These are phyloP conservation scores for Cardiospermum halicacabum DNA, from an alignment of 345 rosid genomes.

Conservation along the genomic window DNA sequence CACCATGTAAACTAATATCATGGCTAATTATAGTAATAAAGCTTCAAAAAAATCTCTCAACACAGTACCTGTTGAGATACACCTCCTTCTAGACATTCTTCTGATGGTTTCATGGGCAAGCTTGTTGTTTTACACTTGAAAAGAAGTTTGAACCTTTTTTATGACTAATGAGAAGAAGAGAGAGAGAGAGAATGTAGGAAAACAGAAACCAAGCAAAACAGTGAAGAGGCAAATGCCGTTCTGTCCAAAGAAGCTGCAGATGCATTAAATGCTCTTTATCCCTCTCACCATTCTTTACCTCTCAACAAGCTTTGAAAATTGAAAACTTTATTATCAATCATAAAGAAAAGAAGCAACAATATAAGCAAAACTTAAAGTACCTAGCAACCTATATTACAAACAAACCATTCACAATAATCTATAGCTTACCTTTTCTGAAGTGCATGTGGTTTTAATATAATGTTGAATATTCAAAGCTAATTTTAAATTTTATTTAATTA, in stretches of 20 bases:
- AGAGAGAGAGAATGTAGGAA: conserved; percentile 30
- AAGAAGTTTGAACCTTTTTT: conserved; percentile 25
- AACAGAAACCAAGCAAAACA: conserved; percentile 24
- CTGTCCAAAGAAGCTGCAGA: conserved; percentile 28
- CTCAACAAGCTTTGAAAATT: neutral
- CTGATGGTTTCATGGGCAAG: conserved; percentile 46
- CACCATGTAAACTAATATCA: neutral
- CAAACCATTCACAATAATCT: too few species aligned
- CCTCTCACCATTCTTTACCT: neutral
- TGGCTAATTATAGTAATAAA: neutral
- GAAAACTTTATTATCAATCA: neutral
- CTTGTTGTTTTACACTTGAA: too few species aligned
- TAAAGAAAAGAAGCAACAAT: neutral
- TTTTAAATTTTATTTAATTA: neutral
- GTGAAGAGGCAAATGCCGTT: conserved; percentile 23
- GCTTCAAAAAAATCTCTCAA: conserved; percentile 2
- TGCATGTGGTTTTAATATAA: too few species aligned
- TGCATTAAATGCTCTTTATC: conserved; percentile 35
- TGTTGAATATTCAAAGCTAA: neutral
- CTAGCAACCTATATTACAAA: too few species aligned
- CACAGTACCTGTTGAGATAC: conserved; percentile 45
- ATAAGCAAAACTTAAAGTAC: neutral
- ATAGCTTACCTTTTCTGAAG: too few species aligned
- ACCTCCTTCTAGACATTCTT: conserved; percentile 40
- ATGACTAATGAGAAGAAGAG: conserved; percentile 9